phyloP scores from a whole-genome alignment of 805 yeast species.

The Tetrapisispora arboricola region DNA sequence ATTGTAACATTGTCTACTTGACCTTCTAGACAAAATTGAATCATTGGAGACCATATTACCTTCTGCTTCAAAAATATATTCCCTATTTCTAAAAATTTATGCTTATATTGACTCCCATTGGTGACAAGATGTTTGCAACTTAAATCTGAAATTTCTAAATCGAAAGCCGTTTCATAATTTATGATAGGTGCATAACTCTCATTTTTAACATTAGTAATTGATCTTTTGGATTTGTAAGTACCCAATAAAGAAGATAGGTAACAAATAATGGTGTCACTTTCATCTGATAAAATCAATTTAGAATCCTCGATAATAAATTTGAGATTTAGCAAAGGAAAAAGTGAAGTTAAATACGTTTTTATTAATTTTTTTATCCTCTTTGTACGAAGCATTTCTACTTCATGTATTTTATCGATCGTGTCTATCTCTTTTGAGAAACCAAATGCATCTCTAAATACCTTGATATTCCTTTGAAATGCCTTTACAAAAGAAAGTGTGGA shows the following conservation, averaged over 20 bases:
- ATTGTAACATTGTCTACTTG: constrained; percentile 17
- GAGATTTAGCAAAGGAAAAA: constrained; percentile 29
- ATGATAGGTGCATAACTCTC: constrained; percentile 4
- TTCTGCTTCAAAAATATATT: constrained; percentile 14
- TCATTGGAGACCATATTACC: constrained; percentile 12
- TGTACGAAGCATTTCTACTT: neutral
- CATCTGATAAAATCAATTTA: constrained; percentile 27
- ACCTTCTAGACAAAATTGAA: constrained; percentile 9
- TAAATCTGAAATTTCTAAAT: constrained; percentile 17
- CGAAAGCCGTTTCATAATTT: constrained; percentile 12
- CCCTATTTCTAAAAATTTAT: constrained; percentile 16
- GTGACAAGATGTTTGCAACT: constrained; percentile 16
- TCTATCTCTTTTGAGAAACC: constrained; percentile 6
- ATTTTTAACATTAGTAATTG: constrained; percentile 5
- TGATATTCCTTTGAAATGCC: constrained; percentile 22
- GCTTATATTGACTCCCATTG: constrained; percentile 7
- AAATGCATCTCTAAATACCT: constrained; percentile 18
- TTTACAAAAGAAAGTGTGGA: constrained; percentile 31
- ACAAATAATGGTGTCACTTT: constrained; percentile 21
- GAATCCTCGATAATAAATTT: constrained; percentile 34
- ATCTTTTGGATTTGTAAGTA: constrained; percentile 16
- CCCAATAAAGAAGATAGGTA: constrained; percentile 24
- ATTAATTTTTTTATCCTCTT: constrained; percentile 3
- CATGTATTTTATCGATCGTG: constrained; percentile 2
- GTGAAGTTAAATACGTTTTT: constrained; percentile 7